Base-by-base conservation (phyloP, 352 stramenopile genomes). In the Globisporangium mamillatum region DNA sequence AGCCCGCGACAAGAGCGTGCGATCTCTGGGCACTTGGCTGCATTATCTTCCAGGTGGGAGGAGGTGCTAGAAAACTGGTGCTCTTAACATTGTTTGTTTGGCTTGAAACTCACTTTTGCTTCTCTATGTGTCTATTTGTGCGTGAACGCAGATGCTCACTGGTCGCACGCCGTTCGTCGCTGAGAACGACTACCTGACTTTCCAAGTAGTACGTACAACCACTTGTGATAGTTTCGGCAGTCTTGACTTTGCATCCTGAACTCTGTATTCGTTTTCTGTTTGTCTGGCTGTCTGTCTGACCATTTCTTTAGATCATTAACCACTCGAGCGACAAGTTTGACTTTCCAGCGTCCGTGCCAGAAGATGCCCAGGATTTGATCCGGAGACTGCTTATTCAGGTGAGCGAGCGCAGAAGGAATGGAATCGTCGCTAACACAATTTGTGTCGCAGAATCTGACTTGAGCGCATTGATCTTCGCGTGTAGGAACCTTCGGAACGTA, bases 11-110 rank as follows among this genome's bases (percentile, higher is more conserved):
- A n/a, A 75, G 82, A 27, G 78, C 81, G 9, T 91, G 88, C 24
- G 93, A 98, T 68, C 71, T 98, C 27, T 98, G 93, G 93, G 93
- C 93, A 8, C 68, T 98, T 36, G 93, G 92, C 27, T 97, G 91
- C 68, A 88, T 98, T 56, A 74, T 98, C 46, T 98, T 88, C 67
- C 82, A 92, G 79, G 83, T 90, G 27, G 2, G 34, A 20, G 4
- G 34, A 3, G 10, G 12, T 3, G 27, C 54, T 60, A 38, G 25
- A n/a, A 22, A 22, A 24, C 9, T 22, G 3, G 44, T 14, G 20
- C 4, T 41, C 12, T 10, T 20, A 25, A 16, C 3, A 18, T 63
- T 10, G 16, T 41, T 56, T 62, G 27, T 29, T 54, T 27, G 12
- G 5, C 38, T 46, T 46, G 48, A 32, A 7, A 46, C 24, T 64